Conservation (phyloP, 495 filamentous ascomycete species). For the Symbiotaphrina buchneri region DNA sequence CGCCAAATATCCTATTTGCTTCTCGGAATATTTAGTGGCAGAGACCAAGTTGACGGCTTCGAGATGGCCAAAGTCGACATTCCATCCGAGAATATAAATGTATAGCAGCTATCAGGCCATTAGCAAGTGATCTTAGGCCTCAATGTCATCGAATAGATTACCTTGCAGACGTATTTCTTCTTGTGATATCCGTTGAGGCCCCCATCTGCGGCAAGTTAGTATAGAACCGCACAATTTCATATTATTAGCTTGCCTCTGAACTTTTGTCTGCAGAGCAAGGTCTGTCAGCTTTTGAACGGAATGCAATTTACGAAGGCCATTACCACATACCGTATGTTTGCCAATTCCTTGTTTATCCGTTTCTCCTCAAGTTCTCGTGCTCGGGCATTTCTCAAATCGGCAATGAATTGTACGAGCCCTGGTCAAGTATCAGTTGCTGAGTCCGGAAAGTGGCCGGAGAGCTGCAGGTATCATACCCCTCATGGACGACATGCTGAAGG, state of each 20-base stretch:
- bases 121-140: constrained; percentile 8
- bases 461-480: no score
- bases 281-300: no score
- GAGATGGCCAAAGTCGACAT: constrained; percentile 96
- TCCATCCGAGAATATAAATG: constrained; percentile 98
- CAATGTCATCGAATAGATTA: constrained; percentile 11
- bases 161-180: constrained; percentile 99
- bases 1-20: constrained; percentile 96
- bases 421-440: no score
- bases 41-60: constrained; percentile 97
- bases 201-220: constrained; percentile 31
- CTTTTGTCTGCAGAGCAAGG: constrained; percentile 30
- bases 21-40: constrained; percentile 92
- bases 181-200: constrained; percentile 88
- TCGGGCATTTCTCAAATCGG: constrained; percentile 83
- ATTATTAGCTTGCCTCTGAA: constrained; percentile 35
- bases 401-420: constrained; percentile 94
- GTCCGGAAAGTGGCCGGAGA: no score
- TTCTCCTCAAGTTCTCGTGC: constrained; percentile 96
- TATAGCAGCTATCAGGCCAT: constrained; percentile 54
- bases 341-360: constrained; percentile 96
- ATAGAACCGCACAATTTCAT: neutral
- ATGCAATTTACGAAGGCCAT: no score
- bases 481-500: no score
- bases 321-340: constrained; percentile 61